phyloP scores from a whole-genome alignment of 306 rosid genomes.

The Castanea sativa region DNA sequence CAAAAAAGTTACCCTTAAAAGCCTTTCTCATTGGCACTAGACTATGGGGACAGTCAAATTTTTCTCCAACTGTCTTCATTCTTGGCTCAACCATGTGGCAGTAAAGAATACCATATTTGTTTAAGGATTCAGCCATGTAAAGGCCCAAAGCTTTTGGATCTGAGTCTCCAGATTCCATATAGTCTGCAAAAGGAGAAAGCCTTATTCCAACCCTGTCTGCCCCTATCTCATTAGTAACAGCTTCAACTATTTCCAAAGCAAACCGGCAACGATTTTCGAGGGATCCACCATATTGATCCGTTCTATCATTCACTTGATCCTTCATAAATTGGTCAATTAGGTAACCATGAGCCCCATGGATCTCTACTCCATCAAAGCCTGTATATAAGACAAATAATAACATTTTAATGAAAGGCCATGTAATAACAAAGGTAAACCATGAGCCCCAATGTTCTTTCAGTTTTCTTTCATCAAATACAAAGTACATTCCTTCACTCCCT shows the following conservation, averaged over 20 bases:
- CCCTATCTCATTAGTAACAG: conserved; percentile 30
- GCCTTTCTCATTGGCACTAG: conserved; percentile 37
- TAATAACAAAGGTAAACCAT: not conserved
- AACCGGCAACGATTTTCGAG: conserved; percentile 35
- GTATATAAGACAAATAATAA: not conserved
- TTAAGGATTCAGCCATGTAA: conserved; percentile 19
- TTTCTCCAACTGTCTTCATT: conserved; percentile 5
- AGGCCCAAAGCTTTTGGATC: conserved; percentile 28
- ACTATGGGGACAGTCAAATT: not conserved
- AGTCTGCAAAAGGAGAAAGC: conserved; percentile 29
- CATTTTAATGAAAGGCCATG: too few species aligned
- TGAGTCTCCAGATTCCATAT: conserved; percentile 29
- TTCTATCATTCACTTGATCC: conserved; percentile 36
- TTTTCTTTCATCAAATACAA: too few species aligned
- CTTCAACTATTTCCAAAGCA: conserved; percentile 31
- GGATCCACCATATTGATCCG: conserved; percentile 43
- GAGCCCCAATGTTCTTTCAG: too few species aligned
- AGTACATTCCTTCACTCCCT: not conserved
- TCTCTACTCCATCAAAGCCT: conserved; percentile 60
- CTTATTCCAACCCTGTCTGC: conserved; percentile 37
- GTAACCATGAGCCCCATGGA: conserved; percentile 43
- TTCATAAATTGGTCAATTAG: conserved; percentile 36
- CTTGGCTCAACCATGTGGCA: conserved; percentile 42
- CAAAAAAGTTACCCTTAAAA: conserved; percentile 31
- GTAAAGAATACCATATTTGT: conserved; percentile 33